Base-by-base conservation (phyloP, 2,329 filamentous ascomycete species). In the Fusarium succisae region DNA sequence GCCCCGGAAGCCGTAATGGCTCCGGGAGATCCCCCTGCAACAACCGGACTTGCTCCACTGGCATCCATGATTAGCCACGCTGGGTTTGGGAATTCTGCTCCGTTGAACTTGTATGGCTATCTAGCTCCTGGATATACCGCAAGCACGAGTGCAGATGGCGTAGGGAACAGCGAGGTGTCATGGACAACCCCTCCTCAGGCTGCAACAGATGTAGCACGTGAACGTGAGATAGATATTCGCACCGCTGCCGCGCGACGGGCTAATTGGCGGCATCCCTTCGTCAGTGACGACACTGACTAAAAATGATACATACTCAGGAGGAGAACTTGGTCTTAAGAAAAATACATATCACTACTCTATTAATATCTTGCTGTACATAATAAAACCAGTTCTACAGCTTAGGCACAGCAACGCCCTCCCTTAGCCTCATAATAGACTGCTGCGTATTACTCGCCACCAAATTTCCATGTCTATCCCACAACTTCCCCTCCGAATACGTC, bases 391-490 rank as follows among this genome's bases (percentile, higher is more conserved):
- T 22, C 67, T 32, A 70, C 2, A 77, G 43, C 32, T 75, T 77
- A 0, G 76, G 37, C 9, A 24, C n/a, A 20, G 15, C 37, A 26
- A 58, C 51, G 0, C 39, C 75, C 28, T 72, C 60, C 8, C 41
- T 68, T 18, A 76, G 38, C 15, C 82, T 60, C 73, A 83, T 60
- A 39, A 84, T 84, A 12, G 77, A 81, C 79, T 87, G 85, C 79
- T 88, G 87, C 15, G 83, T 86, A 84, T 87, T 87, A 48, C 76
- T 81, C 20, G 86, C 86, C 2, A 88, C 78, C 72, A 87, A 73
- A 45, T 79, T 82, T 0, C 86, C 86, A 41, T 81, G 63, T 60
- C 80, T 79, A 75, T 87, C 83, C 81, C 82, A 88, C 7, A 89
- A 48, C 63, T 83, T 81, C 0, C 75, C 79, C 78, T 88, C 86